These are phyloP conservation scores for Neoboletus brunneissimus DNA, from an alignment of 768 basidiomycete species.

Conservation along the genomic window DNA sequence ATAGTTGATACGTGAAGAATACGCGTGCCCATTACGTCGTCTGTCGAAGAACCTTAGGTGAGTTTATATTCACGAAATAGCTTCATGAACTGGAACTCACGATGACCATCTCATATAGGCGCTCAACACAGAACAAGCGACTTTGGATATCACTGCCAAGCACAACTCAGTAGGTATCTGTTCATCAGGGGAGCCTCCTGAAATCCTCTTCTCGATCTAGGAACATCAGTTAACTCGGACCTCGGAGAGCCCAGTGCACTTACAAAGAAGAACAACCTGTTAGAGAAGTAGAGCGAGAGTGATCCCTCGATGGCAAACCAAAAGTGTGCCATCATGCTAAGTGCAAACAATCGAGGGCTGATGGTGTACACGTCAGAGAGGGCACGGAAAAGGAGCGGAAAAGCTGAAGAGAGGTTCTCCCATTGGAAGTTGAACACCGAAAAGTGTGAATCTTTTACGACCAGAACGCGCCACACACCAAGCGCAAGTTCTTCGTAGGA, in stretches of 20 bases:
- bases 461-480: conserved; percentile 27
- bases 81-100: conserved; percentile 17
- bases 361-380: conserved; percentile 23
- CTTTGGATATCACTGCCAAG: conserved; percentile 8
- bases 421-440: conserved; percentile 8
- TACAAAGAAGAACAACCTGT: conserved; percentile 20
- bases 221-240: not conserved
- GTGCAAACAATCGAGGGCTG: conserved; percentile 18
- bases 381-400: conserved; percentile 14
- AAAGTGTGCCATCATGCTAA: conserved; percentile 5
- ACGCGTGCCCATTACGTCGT: not conserved
- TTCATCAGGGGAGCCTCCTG: not conserved
- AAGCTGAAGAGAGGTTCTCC: not conserved
- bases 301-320: conserved; percentile 21
- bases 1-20: conserved; percentile 20
- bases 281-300: conserved; percentile 25
- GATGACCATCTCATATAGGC: conserved; percentile 15
- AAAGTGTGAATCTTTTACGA: conserved; percentile 12
- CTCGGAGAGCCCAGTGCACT: not conserved
- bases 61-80: not conserved
- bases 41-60: not conserved
- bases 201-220: conserved; percentile 24
- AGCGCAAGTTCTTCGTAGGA: conserved; percentile 14
- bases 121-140: conserved; percentile 17
- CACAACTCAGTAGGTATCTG: conserved; percentile 4